Percentiles rank a stretch among this genome's conserved stretches.
Conservation (phyloP, 106 monocot species). For the Dioscorea alata region DNA sequence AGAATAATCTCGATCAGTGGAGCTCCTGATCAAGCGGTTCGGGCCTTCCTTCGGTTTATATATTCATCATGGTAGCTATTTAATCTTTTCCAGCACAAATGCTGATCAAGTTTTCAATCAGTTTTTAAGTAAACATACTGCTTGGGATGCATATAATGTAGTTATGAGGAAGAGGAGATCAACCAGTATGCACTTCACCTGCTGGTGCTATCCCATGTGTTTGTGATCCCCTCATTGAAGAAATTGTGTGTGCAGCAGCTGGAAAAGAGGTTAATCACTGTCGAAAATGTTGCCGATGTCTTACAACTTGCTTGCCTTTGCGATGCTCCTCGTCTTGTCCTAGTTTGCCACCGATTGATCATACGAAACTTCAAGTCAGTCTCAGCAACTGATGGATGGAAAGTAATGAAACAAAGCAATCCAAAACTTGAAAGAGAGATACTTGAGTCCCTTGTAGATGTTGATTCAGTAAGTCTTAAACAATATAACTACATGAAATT, state of each 20-base stretch:
- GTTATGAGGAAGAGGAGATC: constrained; percentile 16
- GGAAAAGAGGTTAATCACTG: constrained; percentile 12
- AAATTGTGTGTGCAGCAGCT: constrained; percentile 18
- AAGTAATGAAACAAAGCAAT: constrained; percentile 15
- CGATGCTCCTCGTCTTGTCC: constrained; percentile 17
- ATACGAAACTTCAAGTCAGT: constrained; percentile 6
- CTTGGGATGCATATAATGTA: background rate
- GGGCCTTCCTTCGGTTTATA: constrained; percentile 17
- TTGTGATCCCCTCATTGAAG: constrained; percentile 13
- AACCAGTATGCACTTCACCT: constrained; percentile 15
- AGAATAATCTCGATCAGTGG: constrained; percentile 8
- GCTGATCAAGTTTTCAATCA: no score
- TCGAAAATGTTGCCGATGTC: constrained; percentile 18
- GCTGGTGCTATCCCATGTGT: constrained; percentile 17
- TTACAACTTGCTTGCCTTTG: constrained; percentile 20
- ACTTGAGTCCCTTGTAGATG: constrained; percentile 12
- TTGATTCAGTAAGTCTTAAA: constrained; percentile 8
- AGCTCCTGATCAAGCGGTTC: constrained; percentile 12
- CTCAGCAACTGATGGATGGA: constrained; percentile 23
- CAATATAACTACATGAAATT: no score
- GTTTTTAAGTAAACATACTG: no score
- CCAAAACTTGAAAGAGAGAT: constrained; percentile 20
- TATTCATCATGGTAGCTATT: constrained; percentile 14
- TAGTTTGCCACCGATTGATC: constrained; percentile 13
- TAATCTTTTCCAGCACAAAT: background rate